These are phyloP conservation scores for Sugiyamaella neomexicana DNA, from an alignment of 1,139 yeast genomes.

Conservation along the genomic window DNA sequence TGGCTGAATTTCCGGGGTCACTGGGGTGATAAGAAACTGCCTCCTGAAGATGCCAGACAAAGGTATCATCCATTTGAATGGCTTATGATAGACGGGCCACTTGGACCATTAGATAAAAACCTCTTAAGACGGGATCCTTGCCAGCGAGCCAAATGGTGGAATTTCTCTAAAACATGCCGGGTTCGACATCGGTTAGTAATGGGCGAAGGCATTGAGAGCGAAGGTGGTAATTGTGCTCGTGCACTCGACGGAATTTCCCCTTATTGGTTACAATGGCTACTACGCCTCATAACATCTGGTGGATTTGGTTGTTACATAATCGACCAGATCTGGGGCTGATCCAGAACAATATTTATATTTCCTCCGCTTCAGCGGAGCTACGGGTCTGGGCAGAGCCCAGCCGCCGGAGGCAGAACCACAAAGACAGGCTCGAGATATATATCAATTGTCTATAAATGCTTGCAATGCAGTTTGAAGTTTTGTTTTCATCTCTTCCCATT, in stretches of 20 bases:
- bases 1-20: conserved; percentile 82
- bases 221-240: conserved; percentile 50
- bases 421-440: not conserved
- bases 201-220: conserved; percentile 88
- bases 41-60: conserved; percentile 72
- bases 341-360: not conserved
- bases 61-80: conserved; percentile 86
- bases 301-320: conserved; percentile 39
- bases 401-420: not conserved
- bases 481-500: conserved; percentile 89
- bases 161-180: conserved; percentile 69
- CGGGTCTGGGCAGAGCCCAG: not conserved
- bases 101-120: conserved; percentile 83
- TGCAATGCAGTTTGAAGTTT: conserved; percentile 71
- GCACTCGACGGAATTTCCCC: conserved; percentile 37
- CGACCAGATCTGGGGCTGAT: conserved; percentile 39
- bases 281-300: conserved; percentile 37
- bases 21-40: conserved; percentile 86
- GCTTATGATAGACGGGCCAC: conserved; percentile 88
- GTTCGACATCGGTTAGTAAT: conserved; percentile 69
- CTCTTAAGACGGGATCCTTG: conserved; percentile 69
- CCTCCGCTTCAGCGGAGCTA: not conserved
- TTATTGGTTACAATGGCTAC: conserved; percentile 32
- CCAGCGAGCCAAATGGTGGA: conserved; percentile 86
- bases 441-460: conserved; percentile 26